These are phyloP conservation scores for Termitomyces sp. DNA, from an alignment of 768 basidiomycete species.

Conservation along the genomic window DNA sequence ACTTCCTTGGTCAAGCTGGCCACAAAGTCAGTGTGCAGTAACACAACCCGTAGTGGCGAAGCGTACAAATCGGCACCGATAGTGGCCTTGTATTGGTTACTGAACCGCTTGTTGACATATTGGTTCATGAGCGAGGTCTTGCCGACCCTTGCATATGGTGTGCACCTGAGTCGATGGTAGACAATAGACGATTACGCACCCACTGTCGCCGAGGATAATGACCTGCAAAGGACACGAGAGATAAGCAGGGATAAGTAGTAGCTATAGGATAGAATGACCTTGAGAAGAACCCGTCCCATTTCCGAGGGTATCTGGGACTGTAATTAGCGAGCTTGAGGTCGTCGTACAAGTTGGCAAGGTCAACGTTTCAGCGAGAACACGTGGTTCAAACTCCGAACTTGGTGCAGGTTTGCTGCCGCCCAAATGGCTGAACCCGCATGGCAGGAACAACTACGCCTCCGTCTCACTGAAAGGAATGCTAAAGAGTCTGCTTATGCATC, in stretches of 20 bases:
- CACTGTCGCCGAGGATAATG: slow-evolving; percentile 98
- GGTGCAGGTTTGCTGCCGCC: slow-evolving; percentile 12
- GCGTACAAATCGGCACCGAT: slow-evolving; percentile 95
- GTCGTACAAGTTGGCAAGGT: slow-evolving; percentile 16
- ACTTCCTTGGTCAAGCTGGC: slow-evolving; percentile 93
- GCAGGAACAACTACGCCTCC: slow-evolving; percentile 77
- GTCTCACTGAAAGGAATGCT: slow-evolving; percentile 81
- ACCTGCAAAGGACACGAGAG: slow-evolving; percentile 49
- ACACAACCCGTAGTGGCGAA: slow-evolving; percentile 8
- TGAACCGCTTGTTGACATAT: slow-evolving; percentile 99
- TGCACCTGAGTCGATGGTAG: slow-evolving; percentile 10
- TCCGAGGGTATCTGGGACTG: slow-evolving; percentile 18
- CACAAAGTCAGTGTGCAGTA: slow-evolving; percentile 17
- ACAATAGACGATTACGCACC: slow-evolving; percentile 47
- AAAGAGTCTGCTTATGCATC: slow-evolving; percentile 77
- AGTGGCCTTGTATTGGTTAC: slow-evolving; percentile 99
- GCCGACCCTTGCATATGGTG: slow-evolving; percentile 63
- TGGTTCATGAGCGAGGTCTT: slow-evolving; percentile 99
- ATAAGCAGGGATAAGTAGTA: neutral
- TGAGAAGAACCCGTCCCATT: slow-evolving; percentile 87
- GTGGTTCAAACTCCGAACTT: slow-evolving; percentile 39
- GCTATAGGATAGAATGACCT: slow-evolving; percentile 40
- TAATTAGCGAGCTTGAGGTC: slow-evolving; percentile 18
- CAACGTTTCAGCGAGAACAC: slow-evolving; percentile 22
- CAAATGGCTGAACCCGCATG: slow-evolving; percentile 79